Percentiles rank a stretch among this genome's conserved stretches.
Conservation (phyloP, 2,329 filamentous ascomycete genomes). For the Trichophaea hybrida region DNA sequence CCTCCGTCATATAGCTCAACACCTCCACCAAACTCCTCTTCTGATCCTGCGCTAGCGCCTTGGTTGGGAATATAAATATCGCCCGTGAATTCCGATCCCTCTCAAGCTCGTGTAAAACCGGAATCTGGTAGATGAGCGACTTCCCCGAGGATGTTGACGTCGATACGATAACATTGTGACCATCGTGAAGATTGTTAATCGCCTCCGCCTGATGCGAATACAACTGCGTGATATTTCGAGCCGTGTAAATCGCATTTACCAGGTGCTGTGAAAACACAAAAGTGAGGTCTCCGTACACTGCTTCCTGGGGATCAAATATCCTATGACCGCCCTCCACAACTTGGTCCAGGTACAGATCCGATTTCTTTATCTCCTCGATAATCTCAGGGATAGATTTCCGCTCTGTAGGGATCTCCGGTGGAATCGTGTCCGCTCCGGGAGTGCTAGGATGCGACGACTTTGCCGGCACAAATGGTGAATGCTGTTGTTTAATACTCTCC, state of each 20-base stretch:
- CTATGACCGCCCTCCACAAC: constrained; percentile 87
- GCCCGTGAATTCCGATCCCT: constrained; percentile 61
- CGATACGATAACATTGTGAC: constrained; percentile 76
- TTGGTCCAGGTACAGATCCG: constrained; percentile 81
- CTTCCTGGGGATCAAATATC: constrained; percentile 71
- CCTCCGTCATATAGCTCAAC: constrained; percentile 57
- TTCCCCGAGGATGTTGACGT: constrained; percentile 96
- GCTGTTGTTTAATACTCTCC: constrained; percentile 45
- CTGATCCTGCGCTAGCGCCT: constrained; percentile 91
- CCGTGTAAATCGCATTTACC: constrained; percentile 93
- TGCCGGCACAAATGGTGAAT: constrained; percentile 29
- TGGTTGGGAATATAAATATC: constrained; percentile 97
- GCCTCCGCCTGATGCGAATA: constrained; percentile 90
- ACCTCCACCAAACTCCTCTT: constrained; percentile 75
- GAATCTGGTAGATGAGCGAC: constrained; percentile 93
- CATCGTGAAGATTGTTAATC: constrained; percentile 71
- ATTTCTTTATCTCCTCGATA: constrained; percentile 58
- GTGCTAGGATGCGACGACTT: constrained; percentile 35
- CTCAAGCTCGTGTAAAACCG: constrained; percentile 76
- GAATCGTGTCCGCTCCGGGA: constrained; percentile 41
- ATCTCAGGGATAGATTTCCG: constrained; percentile 73
- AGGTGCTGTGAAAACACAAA: constrained; percentile 80
- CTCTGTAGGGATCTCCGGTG: constrained; percentile 61
- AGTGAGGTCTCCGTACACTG: constrained; percentile 67
- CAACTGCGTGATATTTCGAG: constrained; percentile 67